These are phyloP conservation scores for Cryphonectria parasitica DNA, from an alignment of 2,329 filamentous ascomycete genomes.

Conservation along the genomic window DNA sequence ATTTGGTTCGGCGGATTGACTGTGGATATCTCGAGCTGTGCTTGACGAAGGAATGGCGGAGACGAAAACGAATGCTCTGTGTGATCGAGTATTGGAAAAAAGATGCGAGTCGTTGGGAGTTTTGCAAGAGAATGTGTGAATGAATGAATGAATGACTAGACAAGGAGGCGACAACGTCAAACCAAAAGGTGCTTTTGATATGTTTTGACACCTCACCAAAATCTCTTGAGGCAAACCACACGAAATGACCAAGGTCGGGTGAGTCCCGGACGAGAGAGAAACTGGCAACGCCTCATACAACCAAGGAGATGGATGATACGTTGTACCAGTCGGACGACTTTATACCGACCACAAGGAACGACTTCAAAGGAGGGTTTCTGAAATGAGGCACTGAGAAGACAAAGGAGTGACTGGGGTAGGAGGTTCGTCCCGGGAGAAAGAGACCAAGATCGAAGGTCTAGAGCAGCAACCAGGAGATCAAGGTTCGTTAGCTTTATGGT, in stretches of 20 bases:
- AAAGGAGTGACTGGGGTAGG: conserved; percentile 21
- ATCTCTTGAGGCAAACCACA: neutral
- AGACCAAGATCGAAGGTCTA: conserved; percentile 11
- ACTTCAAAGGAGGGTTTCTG: neutral
- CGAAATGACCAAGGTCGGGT: neutral
- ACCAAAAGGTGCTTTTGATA: neutral
- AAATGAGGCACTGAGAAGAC: neutral
- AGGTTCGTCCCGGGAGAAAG: conserved; percentile 17
- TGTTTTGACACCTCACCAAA: neutral
- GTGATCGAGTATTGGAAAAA: neutral
- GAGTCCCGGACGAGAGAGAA: neutral
- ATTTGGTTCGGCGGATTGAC: neutral
- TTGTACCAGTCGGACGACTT: neutral
- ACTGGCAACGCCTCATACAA: neutral
- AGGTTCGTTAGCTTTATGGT: conserved; percentile 21
- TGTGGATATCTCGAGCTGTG: neutral
- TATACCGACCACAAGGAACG: neutral
- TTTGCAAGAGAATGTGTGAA: neutral
- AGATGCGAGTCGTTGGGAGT: neutral
- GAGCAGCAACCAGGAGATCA: conserved; percentile 13
- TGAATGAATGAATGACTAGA: neutral
- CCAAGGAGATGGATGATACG: neutral
- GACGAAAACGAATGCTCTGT: neutral
- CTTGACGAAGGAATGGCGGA: neutral
- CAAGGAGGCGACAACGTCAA: neutral